phyloP scores from a whole-genome alignment of 1,139 yeast species.

The Yamadazyma songkhlaensis region DNA sequence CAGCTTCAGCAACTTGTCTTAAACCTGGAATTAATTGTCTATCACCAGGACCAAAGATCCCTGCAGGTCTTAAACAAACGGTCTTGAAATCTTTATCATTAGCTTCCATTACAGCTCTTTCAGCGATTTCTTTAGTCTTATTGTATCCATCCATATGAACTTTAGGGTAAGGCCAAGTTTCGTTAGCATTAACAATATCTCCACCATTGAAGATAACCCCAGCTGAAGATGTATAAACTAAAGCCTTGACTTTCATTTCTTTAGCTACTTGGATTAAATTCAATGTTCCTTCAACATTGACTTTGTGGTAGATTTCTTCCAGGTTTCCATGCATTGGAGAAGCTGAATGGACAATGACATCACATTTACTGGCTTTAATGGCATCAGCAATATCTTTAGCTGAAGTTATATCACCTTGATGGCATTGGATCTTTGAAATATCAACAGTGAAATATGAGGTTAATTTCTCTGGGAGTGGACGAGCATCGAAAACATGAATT shows the following conservation, averaged over 20 bases:
- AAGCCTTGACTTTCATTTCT: conserved; percentile 52
- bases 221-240: conserved; percentile 95
- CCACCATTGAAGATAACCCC: conserved; percentile 96
- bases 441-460: conserved; percentile 76
- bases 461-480: conserved; percentile 73
- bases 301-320: conserved; percentile 78
- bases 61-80: conserved; percentile 92
- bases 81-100: conserved; percentile 63
- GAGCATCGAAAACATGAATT: conserved; percentile 85
- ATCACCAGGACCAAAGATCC: conserved; percentile 98
- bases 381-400: conserved; percentile 66
- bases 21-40: conserved; percentile 94
- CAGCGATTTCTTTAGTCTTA: conserved; percentile 93
- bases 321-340: conserved; percentile 92
- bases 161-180: conserved; percentile 87
- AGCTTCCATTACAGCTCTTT: conserved; percentile 71
- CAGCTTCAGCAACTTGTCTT: conserved; percentile 75
- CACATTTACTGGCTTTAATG: conserved; percentile 56
- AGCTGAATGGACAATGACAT: conserved; percentile 90
- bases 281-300: conserved; percentile 86
- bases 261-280: conserved; percentile 69
- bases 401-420: conserved; percentile 83
- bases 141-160: conserved; percentile 96
- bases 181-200: conserved; percentile 88
- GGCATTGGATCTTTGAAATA: conserved; percentile 52